phyloP scores from a whole-genome alignment of 108 stramenopile genomes.

The Epithemia pelagica region DNA sequence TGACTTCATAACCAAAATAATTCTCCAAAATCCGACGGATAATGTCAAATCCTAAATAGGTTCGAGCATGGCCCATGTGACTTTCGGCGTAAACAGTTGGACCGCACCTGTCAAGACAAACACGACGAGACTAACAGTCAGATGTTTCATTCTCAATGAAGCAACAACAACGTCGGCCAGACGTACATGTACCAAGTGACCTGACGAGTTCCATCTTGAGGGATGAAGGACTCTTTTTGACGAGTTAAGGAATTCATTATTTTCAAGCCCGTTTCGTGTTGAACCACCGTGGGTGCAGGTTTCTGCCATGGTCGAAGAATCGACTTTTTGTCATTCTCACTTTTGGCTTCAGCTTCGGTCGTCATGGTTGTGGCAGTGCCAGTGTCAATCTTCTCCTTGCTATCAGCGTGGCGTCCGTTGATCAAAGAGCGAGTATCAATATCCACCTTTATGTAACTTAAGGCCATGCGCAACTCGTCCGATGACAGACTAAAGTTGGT shows the following conservation, averaged over 20 bases:
- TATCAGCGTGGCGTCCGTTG: background rate
- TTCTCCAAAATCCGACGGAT: conserved; percentile 93
- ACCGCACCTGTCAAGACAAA: conserved; percentile 79
- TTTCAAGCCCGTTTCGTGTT: conserved; percentile 6
- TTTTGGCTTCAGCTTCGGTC: background rate
- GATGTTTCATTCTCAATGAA: background rate
- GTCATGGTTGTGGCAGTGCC: background rate
- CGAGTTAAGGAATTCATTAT: conserved; percentile 25
- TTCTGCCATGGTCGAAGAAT: conserved; percentile 11
- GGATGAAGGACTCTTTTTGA: conserved; percentile 16
- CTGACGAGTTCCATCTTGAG: conserved; percentile 5
- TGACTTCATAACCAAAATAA: conserved; percentile 92
- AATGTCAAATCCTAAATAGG: conserved; percentile 96
- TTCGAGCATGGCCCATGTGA: conserved; percentile 98
- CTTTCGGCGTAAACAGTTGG: conserved; percentile 96
- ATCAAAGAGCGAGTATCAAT: background rate
- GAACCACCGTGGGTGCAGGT: conserved; percentile 6
- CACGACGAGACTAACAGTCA: no score
- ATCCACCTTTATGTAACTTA: background rate
- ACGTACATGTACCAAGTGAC: conserved; percentile 32
- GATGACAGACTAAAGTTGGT: background rate
- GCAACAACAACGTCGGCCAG: background rate
- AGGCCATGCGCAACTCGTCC: background rate
- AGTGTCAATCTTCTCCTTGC: background rate
- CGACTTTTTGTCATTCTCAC: background rate